Percentiles rank a stretch among this genome's conserved stretches.
phyloP scores from a whole-genome alignment of 139 green algal species.

The Tetraselmis striata region DNA sequence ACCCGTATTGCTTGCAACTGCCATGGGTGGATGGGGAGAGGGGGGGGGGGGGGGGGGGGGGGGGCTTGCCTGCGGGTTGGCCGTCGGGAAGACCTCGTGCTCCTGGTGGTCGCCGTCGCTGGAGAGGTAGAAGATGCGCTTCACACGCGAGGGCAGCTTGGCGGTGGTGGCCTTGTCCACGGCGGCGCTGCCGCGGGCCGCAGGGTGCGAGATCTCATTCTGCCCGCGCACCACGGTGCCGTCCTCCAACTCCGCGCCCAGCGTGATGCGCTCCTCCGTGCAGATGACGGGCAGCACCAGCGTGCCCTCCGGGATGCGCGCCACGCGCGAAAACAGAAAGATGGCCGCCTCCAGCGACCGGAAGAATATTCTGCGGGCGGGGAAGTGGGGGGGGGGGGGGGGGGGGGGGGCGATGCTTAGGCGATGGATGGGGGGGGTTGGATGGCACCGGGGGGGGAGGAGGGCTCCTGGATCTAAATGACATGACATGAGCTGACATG shows the following conservation, averaged over 20 bases:
- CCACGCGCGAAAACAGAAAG: slow-evolving; percentile 88
- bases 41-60: too few relatives aligned
- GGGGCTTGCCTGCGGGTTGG: slow-evolving; percentile 56
- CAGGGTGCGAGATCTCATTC: slow-evolving; percentile 93
- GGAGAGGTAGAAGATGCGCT: slow-evolving; percentile 93
- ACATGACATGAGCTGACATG: too few relatives aligned
- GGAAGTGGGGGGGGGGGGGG: too few relatives aligned
- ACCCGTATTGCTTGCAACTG: too few relatives aligned
- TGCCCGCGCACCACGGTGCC: slow-evolving; percentile 85
- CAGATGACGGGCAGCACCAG: slow-evolving; percentile 84
- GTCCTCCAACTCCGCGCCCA: slow-evolving; percentile 89
- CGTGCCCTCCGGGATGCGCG: slow-evolving; percentile 55
- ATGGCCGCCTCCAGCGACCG: slow-evolving; percentile 93
- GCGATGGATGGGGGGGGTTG: too few relatives aligned
- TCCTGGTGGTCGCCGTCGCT: slow-evolving; percentile 58
- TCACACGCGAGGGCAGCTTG: slow-evolving; percentile 69
- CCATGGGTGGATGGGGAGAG: too few relatives aligned
- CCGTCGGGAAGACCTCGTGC: slow-evolving; percentile 77
- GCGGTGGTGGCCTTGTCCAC: slow-evolving; percentile 53
- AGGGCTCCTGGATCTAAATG: too few relatives aligned
- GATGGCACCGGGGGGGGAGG: too few relatives aligned
- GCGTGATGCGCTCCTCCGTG: slow-evolving; percentile 88
- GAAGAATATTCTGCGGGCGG: slow-evolving; percentile 79
- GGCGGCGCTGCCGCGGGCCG: slow-evolving; percentile 5
- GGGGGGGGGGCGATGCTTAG: too few relatives aligned